Conservation (phyloP, 2,329 filamentous ascomycete species). For the Pseudogymnoascus sp. region DNA sequence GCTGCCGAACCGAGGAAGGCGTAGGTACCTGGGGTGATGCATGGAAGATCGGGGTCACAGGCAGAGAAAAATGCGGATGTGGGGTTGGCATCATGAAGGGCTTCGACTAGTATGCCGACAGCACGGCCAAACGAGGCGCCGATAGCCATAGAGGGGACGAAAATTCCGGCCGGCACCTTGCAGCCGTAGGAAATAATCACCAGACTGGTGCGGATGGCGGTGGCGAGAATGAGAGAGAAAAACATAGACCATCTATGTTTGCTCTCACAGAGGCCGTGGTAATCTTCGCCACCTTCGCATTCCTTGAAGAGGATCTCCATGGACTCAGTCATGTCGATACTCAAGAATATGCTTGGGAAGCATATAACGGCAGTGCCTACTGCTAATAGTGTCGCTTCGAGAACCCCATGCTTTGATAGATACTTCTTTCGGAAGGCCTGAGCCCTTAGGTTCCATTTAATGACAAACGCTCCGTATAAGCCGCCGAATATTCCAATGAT, state of each 20-base stretch:
- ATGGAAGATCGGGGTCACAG: conserved; percentile 84
- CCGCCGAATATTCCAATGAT: conserved; percentile 88
- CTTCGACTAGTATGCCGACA: conserved; percentile 89
- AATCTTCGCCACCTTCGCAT: conserved; percentile 82
- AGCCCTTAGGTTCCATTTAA: conserved; percentile 90
- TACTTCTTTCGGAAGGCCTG: conserved; percentile 94
- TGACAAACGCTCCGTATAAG: conserved; percentile 91
- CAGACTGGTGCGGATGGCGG: conserved; percentile 68
- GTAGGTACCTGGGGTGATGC: conserved; percentile 95
- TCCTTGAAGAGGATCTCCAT: conserved; percentile 97
- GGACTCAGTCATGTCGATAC: conserved; percentile 98
- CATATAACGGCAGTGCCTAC: conserved; percentile 82
- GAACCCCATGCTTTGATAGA: conserved; percentile 70
- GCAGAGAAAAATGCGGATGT: conserved; percentile 76
- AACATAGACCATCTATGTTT: conserved; percentile 72
- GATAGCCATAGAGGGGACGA: conserved; percentile 96
- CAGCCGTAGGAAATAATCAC: conserved; percentile 96
- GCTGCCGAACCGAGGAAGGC: conserved; percentile 90
- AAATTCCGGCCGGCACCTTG: conserved; percentile 96
- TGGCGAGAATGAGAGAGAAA: conserved; percentile 68
- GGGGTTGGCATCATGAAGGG: conserved; percentile 76
- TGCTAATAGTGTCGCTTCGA: conserved; percentile 79
- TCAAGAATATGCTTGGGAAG: conserved; percentile 89
- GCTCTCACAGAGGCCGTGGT: conserved; percentile 77
- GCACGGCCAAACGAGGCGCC: conserved; percentile 90